A percentile compares a stretch with the other conserved stretches of the same genome.
phyloP scores from a whole-genome alignment of 73 alveolate genomes.

The Paramecium biaurelia region DNA sequence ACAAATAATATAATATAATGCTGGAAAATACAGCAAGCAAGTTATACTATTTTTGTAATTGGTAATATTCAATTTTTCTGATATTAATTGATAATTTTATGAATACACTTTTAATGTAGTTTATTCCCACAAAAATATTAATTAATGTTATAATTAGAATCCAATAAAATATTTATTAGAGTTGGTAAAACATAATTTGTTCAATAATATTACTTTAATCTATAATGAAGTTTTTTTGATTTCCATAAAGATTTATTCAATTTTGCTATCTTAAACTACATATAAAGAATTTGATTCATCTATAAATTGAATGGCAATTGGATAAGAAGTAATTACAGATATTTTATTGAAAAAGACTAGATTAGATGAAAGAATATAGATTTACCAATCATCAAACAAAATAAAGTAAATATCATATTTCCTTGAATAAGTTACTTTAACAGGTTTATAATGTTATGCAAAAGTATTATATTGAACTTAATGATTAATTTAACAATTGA shows the following conservation, averaged over 20 bases:
- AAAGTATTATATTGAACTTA: background rate
- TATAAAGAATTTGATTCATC: background rate
- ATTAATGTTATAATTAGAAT: background rate
- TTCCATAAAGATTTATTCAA: background rate
- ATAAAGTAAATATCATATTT: background rate
- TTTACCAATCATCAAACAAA: slow-evolving; percentile 21
- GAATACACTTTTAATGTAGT: background rate
- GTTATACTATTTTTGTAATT: background rate
- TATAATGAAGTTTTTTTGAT: background rate
- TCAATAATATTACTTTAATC: background rate
- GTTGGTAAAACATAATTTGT: background rate
- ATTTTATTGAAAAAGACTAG: background rate
- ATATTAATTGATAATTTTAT: background rate
- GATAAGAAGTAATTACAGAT: background rate
- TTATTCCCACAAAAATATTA: background rate
- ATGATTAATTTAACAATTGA: background rate
- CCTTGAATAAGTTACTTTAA: background rate
- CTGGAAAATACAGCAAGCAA: background rate
- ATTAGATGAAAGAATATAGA: background rate
- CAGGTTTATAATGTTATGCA: background rate
- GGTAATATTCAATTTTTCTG: background rate
- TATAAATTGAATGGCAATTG: background rate
- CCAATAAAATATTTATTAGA: background rate
- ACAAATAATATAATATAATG: background rate
- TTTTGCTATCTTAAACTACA: background rate